A percentile compares a stretch with the other conserved stretches of the same genome.
phyloP scores from a whole-genome alignment of 257 asterid genomes.

The Salvia hispanica region DNA sequence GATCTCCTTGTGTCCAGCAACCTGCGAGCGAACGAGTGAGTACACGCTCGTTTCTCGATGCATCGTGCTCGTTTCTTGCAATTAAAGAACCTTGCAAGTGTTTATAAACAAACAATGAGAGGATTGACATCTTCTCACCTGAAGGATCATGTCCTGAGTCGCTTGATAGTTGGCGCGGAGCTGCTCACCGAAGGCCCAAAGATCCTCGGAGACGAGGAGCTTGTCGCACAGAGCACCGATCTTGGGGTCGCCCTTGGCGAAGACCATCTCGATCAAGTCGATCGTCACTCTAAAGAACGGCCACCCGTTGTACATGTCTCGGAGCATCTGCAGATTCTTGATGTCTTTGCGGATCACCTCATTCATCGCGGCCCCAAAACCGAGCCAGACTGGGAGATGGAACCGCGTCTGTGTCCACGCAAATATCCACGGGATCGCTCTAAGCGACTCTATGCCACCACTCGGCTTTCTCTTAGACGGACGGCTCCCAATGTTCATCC shows the following conservation, averaged over 20 bases:
- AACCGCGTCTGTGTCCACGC: constrained; percentile 99
- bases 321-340: constrained; percentile 70
- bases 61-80: neutral
- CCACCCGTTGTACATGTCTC: constrained; percentile 90
- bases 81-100: neutral
- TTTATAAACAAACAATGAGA: neutral
- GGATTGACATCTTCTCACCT: constrained; percentile 41
- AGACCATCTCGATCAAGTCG: constrained; percentile 92
- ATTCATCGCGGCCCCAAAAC: constrained; percentile 78
- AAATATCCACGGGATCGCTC: constrained; percentile 97
- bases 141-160: constrained; percentile 68
- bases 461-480: constrained; percentile 90
- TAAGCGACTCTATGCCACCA: constrained; percentile 90
- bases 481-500: constrained; percentile 97
- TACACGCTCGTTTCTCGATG: neutral
- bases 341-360: constrained; percentile 58
- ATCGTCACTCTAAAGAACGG: constrained; percentile 94
- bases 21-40: constrained; percentile 36
- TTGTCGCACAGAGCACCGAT: constrained; percentile 87
- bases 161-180: constrained; percentile 60
- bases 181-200: constrained; percentile 71
- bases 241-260: constrained; percentile 89
- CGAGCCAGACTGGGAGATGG: constrained; percentile 98
- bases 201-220: constrained; percentile 64
- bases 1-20: constrained; percentile 82